Conservation (phyloP, 768 basidiomycete species). For the Pulveroboletus sp. region DNA sequence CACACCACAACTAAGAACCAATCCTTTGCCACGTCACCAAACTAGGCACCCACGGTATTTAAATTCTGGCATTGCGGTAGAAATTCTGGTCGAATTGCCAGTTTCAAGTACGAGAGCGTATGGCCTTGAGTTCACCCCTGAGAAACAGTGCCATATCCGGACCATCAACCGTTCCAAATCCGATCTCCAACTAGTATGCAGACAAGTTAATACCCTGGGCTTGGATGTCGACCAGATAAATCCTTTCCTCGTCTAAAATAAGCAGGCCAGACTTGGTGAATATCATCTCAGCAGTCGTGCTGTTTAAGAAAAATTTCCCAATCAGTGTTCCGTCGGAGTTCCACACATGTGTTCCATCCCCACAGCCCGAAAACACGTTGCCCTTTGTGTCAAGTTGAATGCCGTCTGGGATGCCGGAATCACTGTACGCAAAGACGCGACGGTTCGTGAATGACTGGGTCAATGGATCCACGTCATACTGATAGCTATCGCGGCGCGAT, state of each 20-base stretch:
- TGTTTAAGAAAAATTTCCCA: slow-evolving; percentile 59
- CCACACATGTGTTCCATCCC: slow-evolving; percentile 71
- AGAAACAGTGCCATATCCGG: too few species aligned
- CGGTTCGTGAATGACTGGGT: slow-evolving; percentile 57
- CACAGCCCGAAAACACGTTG: slow-evolving; percentile 66
- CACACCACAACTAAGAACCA: background rate
- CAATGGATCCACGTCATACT: slow-evolving; percentile 61
- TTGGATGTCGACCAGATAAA: slow-evolving; percentile 38
- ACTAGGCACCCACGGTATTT: background rate
- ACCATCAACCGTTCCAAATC: background rate
- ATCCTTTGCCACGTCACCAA: background rate
- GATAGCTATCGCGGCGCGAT: slow-evolving; percentile 45
- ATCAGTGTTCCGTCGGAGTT: slow-evolving; percentile 52
- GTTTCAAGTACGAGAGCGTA: background rate
- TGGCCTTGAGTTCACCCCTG: background rate
- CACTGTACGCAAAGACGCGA: slow-evolving; percentile 64
- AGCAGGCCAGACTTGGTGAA: slow-evolving; percentile 41
- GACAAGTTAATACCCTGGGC: slow-evolving; percentile 27
- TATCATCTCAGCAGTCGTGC: slow-evolving; percentile 36
- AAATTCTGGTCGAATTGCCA: too few species aligned
- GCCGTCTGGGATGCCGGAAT: slow-evolving; percentile 69
- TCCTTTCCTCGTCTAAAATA: slow-evolving; percentile 37
- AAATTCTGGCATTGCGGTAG: background rate
- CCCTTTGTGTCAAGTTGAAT: slow-evolving; percentile 61
- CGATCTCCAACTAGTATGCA: slow-evolving; percentile 1